Evolutionary conservation across 306 rosid genomes (phyloP).

Genomic region (Boehmeria nivea): DNA sequence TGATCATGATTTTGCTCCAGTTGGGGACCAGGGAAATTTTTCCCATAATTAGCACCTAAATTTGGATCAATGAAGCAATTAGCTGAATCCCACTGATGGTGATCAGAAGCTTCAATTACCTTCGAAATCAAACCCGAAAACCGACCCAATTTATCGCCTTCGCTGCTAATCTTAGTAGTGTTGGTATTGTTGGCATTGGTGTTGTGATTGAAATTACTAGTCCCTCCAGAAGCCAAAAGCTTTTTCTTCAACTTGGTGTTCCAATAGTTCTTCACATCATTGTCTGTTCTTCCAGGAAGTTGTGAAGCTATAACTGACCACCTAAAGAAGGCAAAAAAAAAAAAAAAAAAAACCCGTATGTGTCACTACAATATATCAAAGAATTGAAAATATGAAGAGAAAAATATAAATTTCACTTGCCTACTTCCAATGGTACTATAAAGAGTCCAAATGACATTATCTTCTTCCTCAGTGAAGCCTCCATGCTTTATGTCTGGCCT

Average conservation of each 20-base stretch:
- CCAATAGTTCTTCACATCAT: conserved; percentile 47
- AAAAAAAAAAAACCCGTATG: no score
- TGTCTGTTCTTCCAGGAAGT: conserved; percentile 48
- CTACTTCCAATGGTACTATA: conserved; percentile 34
- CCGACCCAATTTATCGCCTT: no score
- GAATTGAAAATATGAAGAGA: no score
- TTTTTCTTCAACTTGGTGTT: conserved; percentile 47
- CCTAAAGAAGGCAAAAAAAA: no score
- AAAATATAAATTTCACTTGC: conserved; percentile 21
- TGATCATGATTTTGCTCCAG: no score
- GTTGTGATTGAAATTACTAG: neutral
- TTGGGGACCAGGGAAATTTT: no score
- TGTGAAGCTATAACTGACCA: conserved; percentile 51
- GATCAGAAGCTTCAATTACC: neutral
- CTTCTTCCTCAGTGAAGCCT: conserved; percentile 39
- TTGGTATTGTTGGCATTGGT: neutral
- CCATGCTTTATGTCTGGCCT: conserved; percentile 48
- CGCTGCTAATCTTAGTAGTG: neutral
- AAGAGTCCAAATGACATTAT: conserved; percentile 29
- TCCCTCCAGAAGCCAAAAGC: no score
- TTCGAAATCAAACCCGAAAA: conserved; percentile 2
- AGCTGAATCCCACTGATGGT: no score
- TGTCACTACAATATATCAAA: no score
- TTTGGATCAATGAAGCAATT: no score
- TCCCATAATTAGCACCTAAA: no score